Evolutionary conservation across 345 rosid species (phyloP).

Genomic region (Populus ilicifolia): DNA sequence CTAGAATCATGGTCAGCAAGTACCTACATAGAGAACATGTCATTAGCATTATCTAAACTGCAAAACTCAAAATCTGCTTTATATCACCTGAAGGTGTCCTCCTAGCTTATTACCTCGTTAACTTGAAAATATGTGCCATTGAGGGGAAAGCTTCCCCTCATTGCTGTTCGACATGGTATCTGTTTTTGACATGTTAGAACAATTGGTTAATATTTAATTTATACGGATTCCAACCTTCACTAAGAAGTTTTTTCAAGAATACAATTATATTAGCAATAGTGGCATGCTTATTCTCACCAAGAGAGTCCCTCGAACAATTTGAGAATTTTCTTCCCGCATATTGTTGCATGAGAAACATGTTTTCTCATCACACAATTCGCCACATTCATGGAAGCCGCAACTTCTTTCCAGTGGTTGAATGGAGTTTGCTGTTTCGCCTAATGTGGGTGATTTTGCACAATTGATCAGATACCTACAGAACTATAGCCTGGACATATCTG

Average conservation of each 20-base stretch:
- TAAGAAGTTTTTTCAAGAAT: neutral
- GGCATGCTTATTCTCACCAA: constrained; percentile 49
- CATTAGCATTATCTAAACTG: neutral
- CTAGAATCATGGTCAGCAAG: constrained; percentile 37
- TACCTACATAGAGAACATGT: constrained; percentile 13
- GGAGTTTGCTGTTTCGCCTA: constrained; percentile 83
- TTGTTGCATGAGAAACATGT: constrained; percentile 80
- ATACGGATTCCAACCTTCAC: neutral
- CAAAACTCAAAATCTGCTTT: neutral
- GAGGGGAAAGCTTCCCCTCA: constrained; percentile 54
- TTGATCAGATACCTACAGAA: neutral
- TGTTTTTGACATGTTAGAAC: constrained; percentile 12
- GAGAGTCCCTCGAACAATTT: constrained; percentile 79
- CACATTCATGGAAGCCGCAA: constrained; percentile 49
- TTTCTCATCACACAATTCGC: constrained; percentile 45
- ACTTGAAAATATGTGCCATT: constrained; percentile 80
- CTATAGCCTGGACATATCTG: neutral
- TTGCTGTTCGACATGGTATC: constrained; percentile 68
- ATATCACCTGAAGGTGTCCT: neutral
- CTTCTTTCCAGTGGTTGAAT: constrained; percentile 54
- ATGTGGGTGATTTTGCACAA: neutral
- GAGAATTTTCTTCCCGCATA: constrained; percentile 60
- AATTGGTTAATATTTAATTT: neutral
- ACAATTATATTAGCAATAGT: neutral
- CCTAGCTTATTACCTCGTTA: constrained; percentile 47